Base-by-base conservation (phyloP, 148 eudicot species). In the Rhododendron mucronatum region DNA sequence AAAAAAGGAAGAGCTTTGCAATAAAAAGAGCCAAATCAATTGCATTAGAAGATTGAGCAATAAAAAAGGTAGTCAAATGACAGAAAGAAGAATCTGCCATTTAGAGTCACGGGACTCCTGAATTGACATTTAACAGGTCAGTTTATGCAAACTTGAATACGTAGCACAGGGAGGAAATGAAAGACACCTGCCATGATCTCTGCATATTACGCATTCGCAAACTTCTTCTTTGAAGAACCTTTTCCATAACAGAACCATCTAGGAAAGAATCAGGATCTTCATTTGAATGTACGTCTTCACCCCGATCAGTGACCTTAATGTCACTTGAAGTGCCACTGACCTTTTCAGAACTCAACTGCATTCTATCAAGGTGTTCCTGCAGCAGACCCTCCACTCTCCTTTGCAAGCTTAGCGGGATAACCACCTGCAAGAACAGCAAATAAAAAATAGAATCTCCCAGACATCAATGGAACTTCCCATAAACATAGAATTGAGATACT, bases 351-450 rank as follows among this genome's bases (percentile, higher is more conserved):
- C 61, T 90, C 83, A 91, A 82, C 50, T 93, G 92, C 87, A 83
- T 85, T 89, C 95, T 89, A 86, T 97, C 99, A 87, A 97, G 94
- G 89, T 97, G 95, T 90, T 97, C 99, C 90, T 97, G 98, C 83
- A 97, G 99, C 83, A 97, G 89, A 89, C 98, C 94, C 86, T 97
- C 99, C 86, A 97, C 98, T 91, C 98, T 95, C 92, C 99, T 94
- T 88, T 94, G 99, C 91, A 97, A 90, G 90, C 98, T 94, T 89
- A 97, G 90, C 35, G 99, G 93, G 84, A 97, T 88, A 53, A 93
- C 95, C 85, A 97, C 99, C 99, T 97, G 89, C 89, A 91, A 69
- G 80, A 71, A 59, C 35, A 35, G 86, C 82, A 48, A 75, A 88
- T 28, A 59, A 26, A 85, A 53, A 33, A 67, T n/a, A 77, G 45